Conservation (phyloP, 164 flowering plant species). For the Vitis riparia region DNA sequence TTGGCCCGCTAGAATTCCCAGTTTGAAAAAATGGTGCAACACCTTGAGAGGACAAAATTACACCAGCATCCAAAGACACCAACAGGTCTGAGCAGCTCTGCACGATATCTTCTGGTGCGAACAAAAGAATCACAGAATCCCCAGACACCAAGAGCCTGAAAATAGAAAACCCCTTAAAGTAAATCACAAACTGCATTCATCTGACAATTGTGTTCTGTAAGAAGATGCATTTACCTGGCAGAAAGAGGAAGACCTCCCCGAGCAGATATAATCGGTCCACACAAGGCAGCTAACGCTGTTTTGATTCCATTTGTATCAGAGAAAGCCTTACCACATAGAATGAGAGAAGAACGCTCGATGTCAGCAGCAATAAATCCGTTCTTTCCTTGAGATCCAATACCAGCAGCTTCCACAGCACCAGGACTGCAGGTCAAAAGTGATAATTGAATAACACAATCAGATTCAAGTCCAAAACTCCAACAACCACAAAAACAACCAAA, state of each 20-base stretch:
- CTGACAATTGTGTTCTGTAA: not conserved
- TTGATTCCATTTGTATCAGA: slow-evolving; percentile 36
- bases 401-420: slow-evolving; percentile 32
- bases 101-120: slow-evolving; percentile 44
- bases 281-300: slow-evolving; percentile 40
- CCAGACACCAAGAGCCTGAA: slow-evolving; percentile 48
- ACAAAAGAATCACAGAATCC: slow-evolving; percentile 43
- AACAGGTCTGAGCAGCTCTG: slow-evolving; percentile 31
- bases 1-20: slow-evolving; percentile 23
- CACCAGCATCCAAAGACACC: slow-evolving; percentile 45
- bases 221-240: slow-evolving; percentile 33
- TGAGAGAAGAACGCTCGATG: slow-evolving; percentile 46
- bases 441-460: not conserved
- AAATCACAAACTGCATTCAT: not conserved
- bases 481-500: too few relatives aligned
- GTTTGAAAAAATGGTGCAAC: slow-evolving; percentile 47
- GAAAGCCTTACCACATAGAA: slow-evolving; percentile 56
- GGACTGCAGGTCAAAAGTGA: slow-evolving; percentile 28
- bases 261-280: slow-evolving; percentile 47
- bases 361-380: slow-evolving; percentile 51
- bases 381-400: slow-evolving; percentile 33
- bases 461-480: not conserved
- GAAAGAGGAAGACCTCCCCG: slow-evolving; percentile 50
- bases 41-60: slow-evolving; percentile 42
- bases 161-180: slow-evolving; percentile 1